phyloP scores from a whole-genome alignment of 257 asterid genomes.

The Solanum sejunctum region DNA sequence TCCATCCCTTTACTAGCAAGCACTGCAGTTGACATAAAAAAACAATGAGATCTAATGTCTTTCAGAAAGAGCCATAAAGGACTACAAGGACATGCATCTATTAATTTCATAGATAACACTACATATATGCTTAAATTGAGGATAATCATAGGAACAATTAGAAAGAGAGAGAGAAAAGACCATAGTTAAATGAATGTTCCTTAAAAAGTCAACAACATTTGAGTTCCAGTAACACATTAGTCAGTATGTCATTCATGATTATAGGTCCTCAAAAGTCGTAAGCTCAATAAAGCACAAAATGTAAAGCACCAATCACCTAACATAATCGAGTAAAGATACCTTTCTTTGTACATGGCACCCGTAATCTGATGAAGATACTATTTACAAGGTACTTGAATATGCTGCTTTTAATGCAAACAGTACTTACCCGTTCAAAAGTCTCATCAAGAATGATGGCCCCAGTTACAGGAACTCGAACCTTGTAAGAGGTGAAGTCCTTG shows the following conservation, averaged over 20 bases:
- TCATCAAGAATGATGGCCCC: slow-evolving; percentile 85
- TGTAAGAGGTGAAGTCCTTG: slow-evolving; percentile 83
- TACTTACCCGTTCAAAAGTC: slow-evolving; percentile 66
- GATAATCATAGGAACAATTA: not conserved
- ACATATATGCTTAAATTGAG: not conserved
- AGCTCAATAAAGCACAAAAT: not conserved
- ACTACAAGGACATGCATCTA: not conserved
- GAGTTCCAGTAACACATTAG: not conserved
- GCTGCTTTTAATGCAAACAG: not conserved
- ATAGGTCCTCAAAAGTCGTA: not conserved
- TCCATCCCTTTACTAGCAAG: slow-evolving; percentile 82
- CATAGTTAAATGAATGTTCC: not conserved
- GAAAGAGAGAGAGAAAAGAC: not conserved
- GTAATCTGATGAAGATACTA: not conserved
- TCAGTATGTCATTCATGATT: not conserved
- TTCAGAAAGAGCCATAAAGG: not conserved
- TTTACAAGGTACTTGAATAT: not conserved
- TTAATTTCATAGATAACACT: not conserved
- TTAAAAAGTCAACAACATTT: not conserved
- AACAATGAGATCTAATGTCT: not conserved
- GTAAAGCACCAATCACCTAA: not conserved
- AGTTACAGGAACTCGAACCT: slow-evolving; percentile 83
- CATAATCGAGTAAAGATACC: not conserved
- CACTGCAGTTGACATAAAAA: slow-evolving; percentile 30
- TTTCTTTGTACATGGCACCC: not conserved